These are phyloP conservation scores for Crucihimalaya himalaica DNA, from an alignment of 345 rosid genomes.

Conservation along the genomic window DNA sequence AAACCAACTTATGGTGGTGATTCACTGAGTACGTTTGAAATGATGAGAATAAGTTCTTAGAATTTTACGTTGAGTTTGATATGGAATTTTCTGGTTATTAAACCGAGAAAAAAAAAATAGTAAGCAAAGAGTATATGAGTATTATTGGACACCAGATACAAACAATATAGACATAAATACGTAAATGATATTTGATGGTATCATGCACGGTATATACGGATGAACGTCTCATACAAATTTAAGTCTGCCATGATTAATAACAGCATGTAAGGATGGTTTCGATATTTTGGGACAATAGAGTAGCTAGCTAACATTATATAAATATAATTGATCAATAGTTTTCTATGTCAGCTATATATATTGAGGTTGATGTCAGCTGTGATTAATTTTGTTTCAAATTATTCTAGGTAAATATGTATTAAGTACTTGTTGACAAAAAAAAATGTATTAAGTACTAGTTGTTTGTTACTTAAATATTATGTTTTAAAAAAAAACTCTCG, in stretches of 20 bases:
- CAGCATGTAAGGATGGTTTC: neutral
- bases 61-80: neutral
- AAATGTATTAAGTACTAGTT: neutral
- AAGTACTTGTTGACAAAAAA: neutral
- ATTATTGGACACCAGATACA: neutral
- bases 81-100: too few species aligned
- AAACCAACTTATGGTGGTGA: neutral
- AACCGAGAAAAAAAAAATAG: neutral
- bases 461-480: neutral
- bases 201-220: too few species aligned
- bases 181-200: neutral
- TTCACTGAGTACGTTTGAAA: neutral
- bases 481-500: neutral
- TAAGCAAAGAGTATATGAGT: neutral
- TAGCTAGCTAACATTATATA: neutral
- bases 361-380: neutral
- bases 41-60: neutral
- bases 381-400: neutral
- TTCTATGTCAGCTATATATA: neutral
- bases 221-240: neutral
- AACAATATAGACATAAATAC: neutral
- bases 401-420: neutral
- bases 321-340: neutral
- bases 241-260: neutral
- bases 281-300: constrained; percentile 4